phyloP scores from a whole-genome alignment of 2,329 filamentous ascomycete species.

The Periconia digitata region DNA sequence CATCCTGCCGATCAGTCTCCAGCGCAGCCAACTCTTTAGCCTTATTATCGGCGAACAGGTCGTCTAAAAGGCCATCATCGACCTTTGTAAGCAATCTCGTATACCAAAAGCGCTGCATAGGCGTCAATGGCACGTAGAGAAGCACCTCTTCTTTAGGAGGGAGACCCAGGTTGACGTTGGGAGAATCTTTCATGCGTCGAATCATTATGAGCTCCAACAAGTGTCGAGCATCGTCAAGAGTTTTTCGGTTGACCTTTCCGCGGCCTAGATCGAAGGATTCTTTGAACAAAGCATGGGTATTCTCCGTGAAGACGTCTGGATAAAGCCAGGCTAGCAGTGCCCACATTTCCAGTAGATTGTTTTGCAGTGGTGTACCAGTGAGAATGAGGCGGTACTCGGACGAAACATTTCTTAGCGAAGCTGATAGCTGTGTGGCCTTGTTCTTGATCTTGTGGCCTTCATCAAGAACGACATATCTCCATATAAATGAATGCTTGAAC shows the following conservation, averaged over 20 bases:
- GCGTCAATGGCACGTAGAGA: slow-evolving; percentile 59
- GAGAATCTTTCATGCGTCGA: slow-evolving; percentile 59
- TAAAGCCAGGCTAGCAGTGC: slow-evolving; percentile 60
- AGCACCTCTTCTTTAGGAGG: slow-evolving; percentile 60
- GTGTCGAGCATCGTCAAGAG: slow-evolving; percentile 55
- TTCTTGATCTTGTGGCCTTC: slow-evolving; percentile 99
- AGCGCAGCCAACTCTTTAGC: slow-evolving; percentile 47
- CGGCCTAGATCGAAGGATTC: slow-evolving; percentile 59
- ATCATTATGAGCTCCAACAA: slow-evolving; percentile 62
- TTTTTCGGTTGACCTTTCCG: slow-evolving; percentile 55
- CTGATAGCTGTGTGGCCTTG: slow-evolving; percentile 48
- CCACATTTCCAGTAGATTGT: slow-evolving; percentile 61
- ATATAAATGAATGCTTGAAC: slow-evolving; percentile 90
- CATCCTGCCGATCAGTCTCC: slow-evolving; percentile 41
- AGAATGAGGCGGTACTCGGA: slow-evolving; percentile 55
- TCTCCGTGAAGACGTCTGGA: slow-evolving; percentile 58
- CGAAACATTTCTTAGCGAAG: slow-evolving; percentile 46
- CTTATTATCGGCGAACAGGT: slow-evolving; percentile 54
- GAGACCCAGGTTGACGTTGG: slow-evolving; percentile 56
- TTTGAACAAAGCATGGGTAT: slow-evolving; percentile 55
- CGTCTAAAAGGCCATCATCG: slow-evolving; percentile 54
- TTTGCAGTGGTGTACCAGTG: slow-evolving; percentile 61
- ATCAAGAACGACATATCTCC: slow-evolving; percentile 99
- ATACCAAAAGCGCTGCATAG: slow-evolving; percentile 62
- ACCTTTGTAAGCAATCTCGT: slow-evolving; percentile 58